These are phyloP conservation scores for Populus euphratica DNA, from an alignment of 345 rosid species.

Conservation along the genomic window DNA sequence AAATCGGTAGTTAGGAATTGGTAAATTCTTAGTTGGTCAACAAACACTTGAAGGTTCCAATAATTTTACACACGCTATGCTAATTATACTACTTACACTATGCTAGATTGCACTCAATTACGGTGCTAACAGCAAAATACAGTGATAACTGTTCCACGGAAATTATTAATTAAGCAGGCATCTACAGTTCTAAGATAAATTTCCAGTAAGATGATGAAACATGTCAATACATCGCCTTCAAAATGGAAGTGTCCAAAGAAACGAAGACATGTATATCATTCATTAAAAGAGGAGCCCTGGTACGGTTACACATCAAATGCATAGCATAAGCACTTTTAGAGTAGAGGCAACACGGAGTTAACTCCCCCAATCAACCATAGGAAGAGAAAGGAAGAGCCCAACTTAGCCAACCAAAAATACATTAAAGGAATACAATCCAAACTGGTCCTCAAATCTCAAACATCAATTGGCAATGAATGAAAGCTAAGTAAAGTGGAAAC, in stretches of 20 bases:
- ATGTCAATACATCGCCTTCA: conserved; percentile 12
- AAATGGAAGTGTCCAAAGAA: conserved; percentile 8
- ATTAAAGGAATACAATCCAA: neutral
- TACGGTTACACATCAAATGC: conserved; percentile 17
- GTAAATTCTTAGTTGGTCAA: conserved; percentile 43
- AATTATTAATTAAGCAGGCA: conserved; percentile 3
- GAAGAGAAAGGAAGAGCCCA: neutral
- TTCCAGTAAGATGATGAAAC: conserved; percentile 10
- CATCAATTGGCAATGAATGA: neutral
- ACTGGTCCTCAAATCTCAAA: neutral
- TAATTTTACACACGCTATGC: conserved; percentile 31
- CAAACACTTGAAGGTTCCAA: conserved; percentile 43
- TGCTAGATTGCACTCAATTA: conserved; percentile 6
- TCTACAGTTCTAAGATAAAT: conserved; percentile 10
- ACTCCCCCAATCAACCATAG: neutral
- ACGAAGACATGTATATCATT: neutral
- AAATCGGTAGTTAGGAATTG: conserved; percentile 11
- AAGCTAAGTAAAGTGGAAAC: conserved; percentile 11
- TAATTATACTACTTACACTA: conserved; percentile 14
- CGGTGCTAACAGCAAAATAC: conserved; percentile 9
- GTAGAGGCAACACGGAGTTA: neutral
- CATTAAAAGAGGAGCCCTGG: conserved; percentile 9
- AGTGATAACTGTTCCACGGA: neutral
- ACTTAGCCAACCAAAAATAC: no score
- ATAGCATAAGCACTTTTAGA: conserved; percentile 8